Evolutionary conservation across 2,329 filamentous ascomycete genomes (phyloP).

Genomic region (Paramyrothecium roridum): DNA sequence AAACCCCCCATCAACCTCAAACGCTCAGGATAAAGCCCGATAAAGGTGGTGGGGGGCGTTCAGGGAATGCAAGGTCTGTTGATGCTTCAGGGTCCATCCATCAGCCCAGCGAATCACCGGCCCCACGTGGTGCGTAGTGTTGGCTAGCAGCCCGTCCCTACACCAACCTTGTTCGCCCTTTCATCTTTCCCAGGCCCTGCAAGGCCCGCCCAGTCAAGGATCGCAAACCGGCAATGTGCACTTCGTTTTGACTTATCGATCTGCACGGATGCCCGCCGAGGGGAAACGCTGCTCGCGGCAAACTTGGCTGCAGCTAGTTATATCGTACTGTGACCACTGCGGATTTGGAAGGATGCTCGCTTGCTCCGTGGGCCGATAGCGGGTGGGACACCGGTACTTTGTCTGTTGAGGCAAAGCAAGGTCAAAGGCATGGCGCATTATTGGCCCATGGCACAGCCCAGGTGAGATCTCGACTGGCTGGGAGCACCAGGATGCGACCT

Average conservation of each 20-base stretch:
- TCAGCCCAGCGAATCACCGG: slow-evolving; percentile 19
- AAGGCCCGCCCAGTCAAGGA: not conserved
- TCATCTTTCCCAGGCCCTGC: not conserved
- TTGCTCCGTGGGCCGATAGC: not conserved
- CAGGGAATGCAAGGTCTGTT: not conserved
- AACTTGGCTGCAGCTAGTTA: not conserved
- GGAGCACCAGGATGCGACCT: not conserved
- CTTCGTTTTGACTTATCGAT: too few species aligned
- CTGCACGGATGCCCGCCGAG: too few species aligned
- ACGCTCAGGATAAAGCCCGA: not conserved
- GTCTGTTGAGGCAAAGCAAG: too few species aligned
- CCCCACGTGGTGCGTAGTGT: slow-evolving; percentile 20
- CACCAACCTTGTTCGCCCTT: not conserved
- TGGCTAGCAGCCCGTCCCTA: not conserved
- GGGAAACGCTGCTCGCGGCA: not conserved
- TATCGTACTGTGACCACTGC: too few species aligned
- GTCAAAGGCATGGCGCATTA: not conserved
- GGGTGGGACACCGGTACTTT: not conserved
- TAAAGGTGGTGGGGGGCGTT: not conserved
- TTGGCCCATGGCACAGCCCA: not conserved
- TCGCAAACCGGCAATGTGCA: not conserved
- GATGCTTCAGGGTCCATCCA: not conserved
- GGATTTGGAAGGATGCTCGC: not conserved
- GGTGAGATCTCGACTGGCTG: not conserved
- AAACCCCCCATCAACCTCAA: not conserved